Base-by-base conservation (phyloP, 2,329 filamentous ascomycete genomes). In the Fusarium anthophilum region DNA sequence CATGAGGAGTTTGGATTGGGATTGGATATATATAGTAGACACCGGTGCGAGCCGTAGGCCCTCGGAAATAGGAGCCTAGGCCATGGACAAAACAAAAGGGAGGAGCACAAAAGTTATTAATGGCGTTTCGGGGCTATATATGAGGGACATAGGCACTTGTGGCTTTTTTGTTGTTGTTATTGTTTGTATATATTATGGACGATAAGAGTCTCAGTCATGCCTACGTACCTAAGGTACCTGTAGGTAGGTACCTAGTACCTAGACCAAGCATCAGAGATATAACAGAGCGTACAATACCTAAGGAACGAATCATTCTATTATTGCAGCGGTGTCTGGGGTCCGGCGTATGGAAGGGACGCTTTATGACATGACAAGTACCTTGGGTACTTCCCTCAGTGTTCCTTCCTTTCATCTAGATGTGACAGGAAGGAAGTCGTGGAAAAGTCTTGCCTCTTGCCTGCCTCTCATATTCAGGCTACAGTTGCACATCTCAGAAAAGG, bases 1-100 rank as follows among this genome's bases (percentile, higher is more conserved):
- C 28, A 62, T 44, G 62, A 57, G 73, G 75, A 66, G 71, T 75
- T 77, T 51, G 56, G 66, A 48, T 44, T 66, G 47, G 73, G 55
- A 64, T 50, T 63, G 66, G 58, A 41, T 63, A 74, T 75, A 77
- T 47, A 74, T 50, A 61, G 39, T 48, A 61, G 53, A 70, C 39
- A 41, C 24, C 35, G 63, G 64, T 75, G 63, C 59, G 56, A 63
- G 64, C 62, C 53, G 35, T 43, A 51, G 67, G 53, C 37, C 57
- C 54, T 54, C 41, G 17, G 12, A 37, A 35, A 43, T 26, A 44
- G 30, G 63, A 59, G 55, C 50, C 51, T 65, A 35, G 38, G 50
- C 54, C 41, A 51, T 38, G 54, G 47, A 41, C 22, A 55, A n/a
- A 64, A 51, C 44, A 39, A 30, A 61, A 61, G 43, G 56, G 61